phyloP scores from a whole-genome alignment of 257 asterid species.

The Fraxinus pennsylvanica region DNA sequence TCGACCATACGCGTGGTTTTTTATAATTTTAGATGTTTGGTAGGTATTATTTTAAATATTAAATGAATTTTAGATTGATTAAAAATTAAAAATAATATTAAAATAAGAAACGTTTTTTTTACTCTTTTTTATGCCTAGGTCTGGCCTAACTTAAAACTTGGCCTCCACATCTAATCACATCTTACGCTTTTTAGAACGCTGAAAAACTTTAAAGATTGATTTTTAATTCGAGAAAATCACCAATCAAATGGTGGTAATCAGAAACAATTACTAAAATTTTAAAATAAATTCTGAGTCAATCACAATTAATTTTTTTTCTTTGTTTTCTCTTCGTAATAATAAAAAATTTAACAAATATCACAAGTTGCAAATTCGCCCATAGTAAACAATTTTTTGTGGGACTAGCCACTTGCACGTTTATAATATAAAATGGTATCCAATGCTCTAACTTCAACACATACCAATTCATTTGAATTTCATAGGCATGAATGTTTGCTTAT shows the following conservation, averaged over 20 bases:
- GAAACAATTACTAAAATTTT: background rate
- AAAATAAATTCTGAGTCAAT: background rate
- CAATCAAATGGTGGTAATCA: background rate
- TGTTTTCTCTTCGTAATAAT: background rate
- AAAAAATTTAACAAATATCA: slow-evolving; percentile 22
- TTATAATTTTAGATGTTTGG: too few species aligned
- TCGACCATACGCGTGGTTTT: too few species aligned
- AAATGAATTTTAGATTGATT: too few species aligned
- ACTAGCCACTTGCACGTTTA: slow-evolving; percentile 50
- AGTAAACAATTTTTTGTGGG: slow-evolving; percentile 58
- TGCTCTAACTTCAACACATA: slow-evolving; percentile 33
- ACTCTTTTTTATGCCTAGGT: too few species aligned
- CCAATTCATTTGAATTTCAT: slow-evolving; percentile 1
- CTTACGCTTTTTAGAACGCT: too few species aligned
- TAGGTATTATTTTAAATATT: too few species aligned
- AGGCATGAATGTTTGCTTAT: background rate
- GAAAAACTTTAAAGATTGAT: too few species aligned
- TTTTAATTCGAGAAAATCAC: background rate
- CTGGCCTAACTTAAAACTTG: too few species aligned
- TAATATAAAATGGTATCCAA: slow-evolving; percentile 52
- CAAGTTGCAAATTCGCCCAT: slow-evolving; percentile 54
- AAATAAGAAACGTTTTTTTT: too few species aligned
- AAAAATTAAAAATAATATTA: too few species aligned
- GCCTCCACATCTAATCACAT: too few species aligned
- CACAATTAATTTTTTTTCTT: background rate